Conservation (phyloP, 73 alveolate genomes). For the Paramecium bursaria region DNA sequence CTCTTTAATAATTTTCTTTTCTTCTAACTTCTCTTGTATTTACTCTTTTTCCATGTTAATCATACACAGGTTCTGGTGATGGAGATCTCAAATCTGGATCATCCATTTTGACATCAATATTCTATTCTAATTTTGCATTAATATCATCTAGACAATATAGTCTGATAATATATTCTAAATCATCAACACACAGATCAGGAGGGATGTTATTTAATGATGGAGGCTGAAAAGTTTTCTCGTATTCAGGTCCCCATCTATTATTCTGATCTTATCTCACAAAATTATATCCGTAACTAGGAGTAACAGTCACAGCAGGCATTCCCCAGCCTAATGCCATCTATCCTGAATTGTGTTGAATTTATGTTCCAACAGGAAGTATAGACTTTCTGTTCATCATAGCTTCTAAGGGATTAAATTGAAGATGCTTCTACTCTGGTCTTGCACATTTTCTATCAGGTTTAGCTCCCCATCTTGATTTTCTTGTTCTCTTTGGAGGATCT, state of each 20-base stretch:
- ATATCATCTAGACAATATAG: constrained; percentile 94
- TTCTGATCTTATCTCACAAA: constrained; percentile 9
- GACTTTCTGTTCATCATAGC: constrained; percentile 67
- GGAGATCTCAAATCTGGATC: constrained; percentile 97
- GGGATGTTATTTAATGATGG: constrained; percentile 75
- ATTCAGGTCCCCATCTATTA: constrained; percentile 71
- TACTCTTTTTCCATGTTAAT: constrained; percentile 88
- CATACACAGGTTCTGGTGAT: constrained; percentile 98
- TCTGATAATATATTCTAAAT: constrained; percentile 83
- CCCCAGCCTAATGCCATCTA: constrained; percentile 63
- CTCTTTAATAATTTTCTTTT: constrained; percentile 87
- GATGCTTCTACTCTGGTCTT: constrained; percentile 59
- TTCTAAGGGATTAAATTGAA: constrained; percentile 66
- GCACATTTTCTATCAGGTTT: constrained; percentile 70
- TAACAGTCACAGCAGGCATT: constrained; percentile 35
- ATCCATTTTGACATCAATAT: constrained; percentile 83
- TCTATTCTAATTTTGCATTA: constrained; percentile 84
- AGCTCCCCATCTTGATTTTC: constrained; percentile 73
- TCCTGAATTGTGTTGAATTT: constrained; percentile 39
- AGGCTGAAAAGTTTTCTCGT: constrained; percentile 74
- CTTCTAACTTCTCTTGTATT: constrained; percentile 93
- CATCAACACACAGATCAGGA: constrained; percentile 68
- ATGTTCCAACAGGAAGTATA: constrained; percentile 61
- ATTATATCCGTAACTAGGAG: neutral
- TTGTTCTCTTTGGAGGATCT: constrained; percentile 41